phyloP scores from a whole-genome alignment of 129 eudicot species.

The Pulicaria dysenterica region DNA sequence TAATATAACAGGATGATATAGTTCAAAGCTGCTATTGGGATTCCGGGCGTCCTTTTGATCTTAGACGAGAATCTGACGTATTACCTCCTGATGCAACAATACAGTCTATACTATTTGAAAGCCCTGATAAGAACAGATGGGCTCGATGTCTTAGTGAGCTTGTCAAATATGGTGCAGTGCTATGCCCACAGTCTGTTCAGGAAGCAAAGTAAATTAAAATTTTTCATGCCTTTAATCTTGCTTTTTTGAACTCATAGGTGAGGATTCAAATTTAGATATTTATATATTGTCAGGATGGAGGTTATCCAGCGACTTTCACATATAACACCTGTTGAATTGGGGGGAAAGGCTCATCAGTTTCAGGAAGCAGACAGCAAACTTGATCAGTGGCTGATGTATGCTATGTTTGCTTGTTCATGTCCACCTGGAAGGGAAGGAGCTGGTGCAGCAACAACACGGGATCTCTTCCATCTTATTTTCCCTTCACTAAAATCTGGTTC shows the following conservation, averaged over 20 bases:
- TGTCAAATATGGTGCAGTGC: constrained; percentile 86
- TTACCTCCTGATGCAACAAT: constrained; percentile 92
- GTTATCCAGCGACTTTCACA: constrained; percentile 88
- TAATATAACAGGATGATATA: constrained; percentile 77
- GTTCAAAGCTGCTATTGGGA: constrained; percentile 99
- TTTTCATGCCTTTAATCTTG: constrained; percentile 12
- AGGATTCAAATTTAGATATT: not conserved
- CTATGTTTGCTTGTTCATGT: constrained; percentile 97
- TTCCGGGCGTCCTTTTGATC: constrained; percentile 86
- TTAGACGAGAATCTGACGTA: constrained; percentile 83
- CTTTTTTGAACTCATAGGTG: not conserved
- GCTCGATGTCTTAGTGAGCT: constrained; percentile 98
- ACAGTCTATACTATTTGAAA: constrained; percentile 92
- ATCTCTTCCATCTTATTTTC: constrained; percentile 89
- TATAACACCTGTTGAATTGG: constrained; percentile 90
- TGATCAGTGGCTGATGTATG: constrained; percentile 99
- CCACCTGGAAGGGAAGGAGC: constrained; percentile 86
- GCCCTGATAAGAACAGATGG: constrained; percentile 98
- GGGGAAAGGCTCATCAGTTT: constrained; percentile 89
- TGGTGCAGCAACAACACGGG: constrained; percentile 71
- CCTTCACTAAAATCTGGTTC: constrained; percentile 97
- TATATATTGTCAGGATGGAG: constrained; percentile 58
- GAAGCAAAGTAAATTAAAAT: constrained; percentile 77
- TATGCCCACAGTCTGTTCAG: constrained; percentile 95
- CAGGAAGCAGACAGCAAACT: constrained; percentile 90